phyloP scores from a whole-genome alignment of 768 basidiomycete species.

The Solioccasus polychromus region DNA sequence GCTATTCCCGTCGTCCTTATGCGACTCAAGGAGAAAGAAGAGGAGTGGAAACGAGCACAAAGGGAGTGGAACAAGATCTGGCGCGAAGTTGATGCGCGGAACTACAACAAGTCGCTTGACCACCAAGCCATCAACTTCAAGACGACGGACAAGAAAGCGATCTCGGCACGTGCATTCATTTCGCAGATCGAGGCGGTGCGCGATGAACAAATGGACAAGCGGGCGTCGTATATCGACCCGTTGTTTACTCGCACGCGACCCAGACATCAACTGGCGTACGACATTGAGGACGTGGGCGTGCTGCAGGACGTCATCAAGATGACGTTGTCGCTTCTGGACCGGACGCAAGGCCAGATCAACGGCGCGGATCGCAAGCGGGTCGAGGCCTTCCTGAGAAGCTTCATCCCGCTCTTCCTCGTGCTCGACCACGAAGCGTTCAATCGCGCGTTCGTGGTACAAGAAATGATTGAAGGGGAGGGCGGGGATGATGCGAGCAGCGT shows the following conservation, averaged over 20 bases:
- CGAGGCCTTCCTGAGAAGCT: slow-evolving; percentile 76
- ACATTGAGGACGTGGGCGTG: slow-evolving; percentile 69
- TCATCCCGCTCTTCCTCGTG: slow-evolving; percentile 76
- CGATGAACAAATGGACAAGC: slow-evolving; percentile 77
- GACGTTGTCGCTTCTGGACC: slow-evolving; percentile 86
- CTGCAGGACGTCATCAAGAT: slow-evolving; percentile 88
- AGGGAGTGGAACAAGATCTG: slow-evolving; percentile 99
- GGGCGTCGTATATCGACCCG: slow-evolving; percentile 57
- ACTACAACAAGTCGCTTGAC: slow-evolving; percentile 91
- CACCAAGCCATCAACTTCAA: slow-evolving; percentile 93
- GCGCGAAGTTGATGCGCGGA: slow-evolving; percentile 93
- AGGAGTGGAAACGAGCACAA: slow-evolving; percentile 97
- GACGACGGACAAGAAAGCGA: slow-evolving; percentile 81
- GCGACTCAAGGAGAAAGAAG: slow-evolving; percentile 93
- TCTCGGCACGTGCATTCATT: slow-evolving; percentile 72
- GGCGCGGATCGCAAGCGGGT: slow-evolving; percentile 74
- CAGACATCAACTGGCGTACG: slow-evolving; percentile 77
- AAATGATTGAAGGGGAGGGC: slow-evolving; percentile 59
- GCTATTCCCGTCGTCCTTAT: slow-evolving; percentile 89
- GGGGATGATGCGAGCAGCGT: slow-evolving; percentile 43
- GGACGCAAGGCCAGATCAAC: slow-evolving; percentile 73
- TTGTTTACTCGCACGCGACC: slow-evolving; percentile 58
- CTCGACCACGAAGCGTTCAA: slow-evolving; percentile 70
- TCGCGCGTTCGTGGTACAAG: slow-evolving; percentile 61
- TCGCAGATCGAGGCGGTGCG: slow-evolving; percentile 81